phyloP scores from a whole-genome alignment of 805 yeast genomes.

The Candida wancherniae region DNA sequence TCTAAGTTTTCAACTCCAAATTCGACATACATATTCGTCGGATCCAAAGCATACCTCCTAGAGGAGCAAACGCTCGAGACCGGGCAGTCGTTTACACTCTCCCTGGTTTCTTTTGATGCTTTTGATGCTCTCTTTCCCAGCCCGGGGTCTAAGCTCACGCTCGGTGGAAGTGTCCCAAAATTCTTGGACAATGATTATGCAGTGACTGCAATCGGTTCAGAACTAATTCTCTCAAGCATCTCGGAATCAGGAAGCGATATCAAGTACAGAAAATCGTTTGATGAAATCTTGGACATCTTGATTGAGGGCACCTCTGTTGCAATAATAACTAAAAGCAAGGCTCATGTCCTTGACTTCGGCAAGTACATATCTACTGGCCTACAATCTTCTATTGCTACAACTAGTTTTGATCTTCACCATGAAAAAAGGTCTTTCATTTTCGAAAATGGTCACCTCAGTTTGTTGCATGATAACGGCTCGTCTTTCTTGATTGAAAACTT shows the following conservation, averaged over 20 bases:
- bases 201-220: background rate
- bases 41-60: constrained; percentile 7
- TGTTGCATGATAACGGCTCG: no score
- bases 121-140: no score
- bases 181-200: constrained; percentile 1
- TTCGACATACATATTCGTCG: constrained; percentile 2
- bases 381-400: background rate
- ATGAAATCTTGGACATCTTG: constrained; percentile 3
- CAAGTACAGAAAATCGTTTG: constrained; percentile 4
- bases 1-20: constrained; percentile 1
- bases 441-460: background rate
- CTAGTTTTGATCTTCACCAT: background rate
- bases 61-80: no score
- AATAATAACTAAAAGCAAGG: constrained; percentile 5
- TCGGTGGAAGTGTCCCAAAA: no score
- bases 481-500: constrained; percentile 1
- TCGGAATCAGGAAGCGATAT: background rate
- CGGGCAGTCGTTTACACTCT: no score
- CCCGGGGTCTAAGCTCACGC: no score
- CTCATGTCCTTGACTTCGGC: constrained; percentile 6
- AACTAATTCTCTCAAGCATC: constrained; percentile 3
- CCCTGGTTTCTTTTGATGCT: no score
- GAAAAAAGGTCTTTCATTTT: background rate
- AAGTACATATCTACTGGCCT: constrained; percentile 2
- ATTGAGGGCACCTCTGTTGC: constrained; percentile 2